Percentiles rank a stretch among this genome's conserved stretches.
Conservation (phyloP, 2,329 filamentous ascomycete species). For the Pseudopyrenochaeta lycopersici region DNA sequence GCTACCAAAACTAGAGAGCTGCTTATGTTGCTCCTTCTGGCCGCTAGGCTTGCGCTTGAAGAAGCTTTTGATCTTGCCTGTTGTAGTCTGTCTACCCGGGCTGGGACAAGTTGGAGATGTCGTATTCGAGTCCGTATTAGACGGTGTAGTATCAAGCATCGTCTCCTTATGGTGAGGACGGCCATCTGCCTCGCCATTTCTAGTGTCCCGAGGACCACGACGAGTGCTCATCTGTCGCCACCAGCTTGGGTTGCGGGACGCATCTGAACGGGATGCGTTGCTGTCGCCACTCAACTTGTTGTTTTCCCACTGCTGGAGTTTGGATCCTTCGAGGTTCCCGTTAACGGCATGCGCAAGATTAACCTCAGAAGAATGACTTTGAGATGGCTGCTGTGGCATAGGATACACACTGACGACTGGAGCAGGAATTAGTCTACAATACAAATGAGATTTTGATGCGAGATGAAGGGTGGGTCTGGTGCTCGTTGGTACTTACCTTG, state of each 20-base stretch:
- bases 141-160: slow-evolving; percentile 29
- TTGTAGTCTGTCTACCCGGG: slow-evolving; percentile 37
- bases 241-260: slow-evolving; percentile 43
- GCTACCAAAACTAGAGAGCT: slow-evolving; percentile 45
- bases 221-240: slow-evolving; percentile 47
- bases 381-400: slow-evolving; percentile 37
- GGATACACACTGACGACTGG: slow-evolving; percentile 43
- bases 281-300: slow-evolving; percentile 43
- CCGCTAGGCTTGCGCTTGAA: slow-evolving; percentile 46
- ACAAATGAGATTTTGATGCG: neutral
- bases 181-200: slow-evolving; percentile 40
- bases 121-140: slow-evolving; percentile 32
- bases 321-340: slow-evolving; percentile 43
- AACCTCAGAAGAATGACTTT: slow-evolving; percentile 44
- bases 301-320: slow-evolving; percentile 42
- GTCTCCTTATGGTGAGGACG: slow-evolving; percentile 35
- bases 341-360: slow-evolving; percentile 43
- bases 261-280: slow-evolving; percentile 39
- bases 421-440: slow-evolving; percentile 1
- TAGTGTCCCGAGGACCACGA: slow-evolving; percentile 34
- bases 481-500: slow-evolving; percentile 40
- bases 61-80: slow-evolving; percentile 47
- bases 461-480: slow-evolving; percentile 20
- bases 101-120: slow-evolving; percentile 33
- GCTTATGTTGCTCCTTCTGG: slow-evolving; percentile 41